Conservation (phyloP, 768 basidiomycete species). For the Tephrocybe sp. region DNA sequence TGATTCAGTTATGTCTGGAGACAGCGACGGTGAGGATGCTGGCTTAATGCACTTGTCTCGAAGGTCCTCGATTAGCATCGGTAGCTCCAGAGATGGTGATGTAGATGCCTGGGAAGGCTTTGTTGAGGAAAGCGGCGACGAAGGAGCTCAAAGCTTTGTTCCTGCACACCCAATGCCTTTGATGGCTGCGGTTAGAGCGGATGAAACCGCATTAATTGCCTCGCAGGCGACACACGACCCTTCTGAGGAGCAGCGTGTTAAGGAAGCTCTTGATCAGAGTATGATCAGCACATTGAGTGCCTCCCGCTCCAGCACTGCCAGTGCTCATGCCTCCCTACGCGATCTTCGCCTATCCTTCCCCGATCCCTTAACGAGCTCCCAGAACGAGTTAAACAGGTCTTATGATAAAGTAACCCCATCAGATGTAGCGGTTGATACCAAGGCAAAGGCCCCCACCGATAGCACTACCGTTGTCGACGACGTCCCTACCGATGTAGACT, state of each 20-base stretch:
- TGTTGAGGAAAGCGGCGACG: constrained; percentile 60
- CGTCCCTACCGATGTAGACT: constrained; percentile 9
- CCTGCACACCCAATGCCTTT: constrained; percentile 29
- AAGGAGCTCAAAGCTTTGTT: constrained; percentile 26
- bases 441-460: constrained; percentile 22
- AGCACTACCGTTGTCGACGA: constrained; percentile 18
- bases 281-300: constrained; percentile 76
- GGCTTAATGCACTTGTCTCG: constrained; percentile 57
- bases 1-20: constrained; percentile 61
- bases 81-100: constrained; percentile 66
- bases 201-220: constrained; percentile 30
- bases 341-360: constrained; percentile 82
- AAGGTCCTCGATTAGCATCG: constrained; percentile 65
- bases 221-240: constrained; percentile 31
- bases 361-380: constrained; percentile 75
- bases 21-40: constrained; percentile 59
- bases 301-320: constrained; percentile 62
- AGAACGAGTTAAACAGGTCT: constrained; percentile 57
- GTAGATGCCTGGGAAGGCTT: constrained; percentile 80
- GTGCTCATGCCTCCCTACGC: constrained; percentile 59
- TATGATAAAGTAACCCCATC: constrained; percentile 49
- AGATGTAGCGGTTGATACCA: constrained; percentile 27
- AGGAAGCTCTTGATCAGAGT: constrained; percentile 78
- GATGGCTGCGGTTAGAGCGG: constrained; percentile 24
- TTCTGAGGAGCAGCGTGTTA: constrained; percentile 66